These are phyloP conservation scores for Cladosporium austrohemisphaericum DNA, from an alignment of 2,329 filamentous ascomycete genomes.

Conservation along the genomic window DNA sequence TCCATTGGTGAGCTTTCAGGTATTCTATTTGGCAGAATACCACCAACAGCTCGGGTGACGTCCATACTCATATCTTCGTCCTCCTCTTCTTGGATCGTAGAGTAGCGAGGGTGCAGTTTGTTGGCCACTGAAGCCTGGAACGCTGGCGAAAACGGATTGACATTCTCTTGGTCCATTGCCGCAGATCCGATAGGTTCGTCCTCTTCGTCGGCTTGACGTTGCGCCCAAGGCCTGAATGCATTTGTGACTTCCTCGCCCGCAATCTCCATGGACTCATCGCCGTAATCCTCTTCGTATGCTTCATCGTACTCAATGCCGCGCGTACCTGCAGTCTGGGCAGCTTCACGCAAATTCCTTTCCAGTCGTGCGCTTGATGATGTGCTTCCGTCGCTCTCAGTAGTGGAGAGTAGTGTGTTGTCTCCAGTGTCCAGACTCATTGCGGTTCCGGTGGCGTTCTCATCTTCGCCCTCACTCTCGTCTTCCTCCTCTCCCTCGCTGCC, in stretches of 20 bases:
- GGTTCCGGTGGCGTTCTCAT: constrained; percentile 65
- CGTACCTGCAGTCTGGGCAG: constrained; percentile 70
- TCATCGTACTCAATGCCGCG: constrained; percentile 61
- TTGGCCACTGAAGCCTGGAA: constrained; percentile 33
- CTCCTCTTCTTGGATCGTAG: constrained; percentile 34
- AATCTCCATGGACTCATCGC: constrained; percentile 51
- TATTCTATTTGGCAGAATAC: constrained; percentile 59
- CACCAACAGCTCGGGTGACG: constrained; percentile 76
- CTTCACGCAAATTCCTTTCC: constrained; percentile 73
- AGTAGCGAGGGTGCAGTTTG: constrained; percentile 19
- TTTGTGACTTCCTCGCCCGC: constrained; percentile 67
- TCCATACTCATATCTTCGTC: constrained; percentile 85
- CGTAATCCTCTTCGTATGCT: constrained; percentile 51
- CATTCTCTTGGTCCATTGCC: constrained; percentile 46
- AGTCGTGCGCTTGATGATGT: constrained; percentile 69
- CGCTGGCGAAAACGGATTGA: constrained; percentile 48
- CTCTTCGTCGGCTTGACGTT: constrained; percentile 44
- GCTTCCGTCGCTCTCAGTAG: constrained; percentile 39
- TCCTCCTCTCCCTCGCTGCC: constrained; percentile 51
- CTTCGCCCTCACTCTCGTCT: constrained; percentile 53
- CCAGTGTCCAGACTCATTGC: constrained; percentile 77
- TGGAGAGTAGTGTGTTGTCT: constrained; percentile 45
- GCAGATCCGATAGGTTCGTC: constrained; percentile 23
- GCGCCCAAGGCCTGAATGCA: constrained; percentile 69
- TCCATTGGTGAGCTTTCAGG: constrained; percentile 37